Base-by-base conservation (phyloP, 805 yeast species). In the Pichia pseudocactophila region DNA sequence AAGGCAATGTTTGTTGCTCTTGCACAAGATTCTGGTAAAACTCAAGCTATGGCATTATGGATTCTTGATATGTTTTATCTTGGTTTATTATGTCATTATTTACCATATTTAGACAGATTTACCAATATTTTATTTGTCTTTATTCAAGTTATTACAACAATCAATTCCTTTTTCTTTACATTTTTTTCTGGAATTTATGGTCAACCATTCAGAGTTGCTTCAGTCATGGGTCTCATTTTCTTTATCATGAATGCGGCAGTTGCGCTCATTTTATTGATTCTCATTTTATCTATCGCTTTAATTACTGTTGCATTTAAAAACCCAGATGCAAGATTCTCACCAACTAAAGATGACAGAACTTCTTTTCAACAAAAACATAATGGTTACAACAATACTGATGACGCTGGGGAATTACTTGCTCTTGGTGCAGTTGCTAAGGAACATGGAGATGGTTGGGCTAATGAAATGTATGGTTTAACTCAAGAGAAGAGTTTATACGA, bases 141-240 rank as follows among this genome's bases (percentile, higher is more conserved):
- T 52, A 81, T 86, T 63, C 71, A 81, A 40, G 73, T 83, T 11
- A 88, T 89, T 20, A 76, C 73, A 28, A 74, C 86, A 7, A 49
- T 87, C 43, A 89, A 89, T 63, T 84, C 96, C 28, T 80, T 87
- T 62, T 70, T 89, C 48, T 89, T 86, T 66, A 58, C 85, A 49
- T 89, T 89, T 68, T 89, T 87, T 58, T 84, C 95, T 3, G 80
- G 82, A 55, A 65, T 89, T 48, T 87, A 84, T 64, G 79, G 81
- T 39, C 96, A 88, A 64, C 80, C 86, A 8, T 80, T 78, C 17
- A 73, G 76, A 8, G 96, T 85, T 11, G 68, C 80, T 12, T 80
- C 95, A 1, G 76, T 89, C 43, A 85, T 89, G 95, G 97, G 94
- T 1, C 82, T 95, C 78, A 71, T 89, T 2, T 89, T 85, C 64